These are phyloP conservation scores for Fraxinus ornus DNA, from an alignment of 305 asterid genomes.

Conservation along the genomic window DNA sequence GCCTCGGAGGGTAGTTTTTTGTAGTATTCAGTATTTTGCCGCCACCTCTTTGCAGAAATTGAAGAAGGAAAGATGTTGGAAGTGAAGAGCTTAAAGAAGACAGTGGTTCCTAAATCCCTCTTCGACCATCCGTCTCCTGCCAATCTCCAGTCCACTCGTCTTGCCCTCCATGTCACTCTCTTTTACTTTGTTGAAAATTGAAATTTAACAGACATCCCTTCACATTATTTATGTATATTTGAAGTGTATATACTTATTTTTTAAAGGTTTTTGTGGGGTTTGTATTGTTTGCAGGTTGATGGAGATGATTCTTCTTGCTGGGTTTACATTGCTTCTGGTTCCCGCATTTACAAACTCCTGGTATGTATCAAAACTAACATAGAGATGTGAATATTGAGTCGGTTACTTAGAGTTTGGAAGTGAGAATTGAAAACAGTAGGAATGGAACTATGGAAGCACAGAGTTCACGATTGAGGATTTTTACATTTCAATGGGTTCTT, in stretches of 20 bases:
- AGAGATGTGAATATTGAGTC: neutral
- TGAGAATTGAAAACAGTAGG: neutral
- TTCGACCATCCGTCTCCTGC: constrained; percentile 74
- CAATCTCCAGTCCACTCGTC: constrained; percentile 78
- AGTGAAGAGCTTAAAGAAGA: constrained; percentile 72
- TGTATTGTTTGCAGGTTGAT: constrained; percentile 42
- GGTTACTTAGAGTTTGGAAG: neutral
- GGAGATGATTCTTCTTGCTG: constrained; percentile 60
- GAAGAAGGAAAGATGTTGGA: constrained; percentile 42
- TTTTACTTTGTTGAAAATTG: neutral
- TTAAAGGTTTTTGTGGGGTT: neutral
- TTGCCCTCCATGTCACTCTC: constrained; percentile 60
- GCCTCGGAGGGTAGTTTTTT: neutral
- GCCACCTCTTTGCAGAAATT: neutral
- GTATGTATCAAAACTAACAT: constrained; percentile 33
- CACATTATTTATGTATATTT: neutral
- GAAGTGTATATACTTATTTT: neutral
- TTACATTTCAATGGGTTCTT: neutral
- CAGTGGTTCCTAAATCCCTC: constrained; percentile 61
- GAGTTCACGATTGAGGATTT: neutral
- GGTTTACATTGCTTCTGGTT: constrained; percentile 81
- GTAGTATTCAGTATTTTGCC: constrained; percentile 12
- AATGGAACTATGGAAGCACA: neutral
- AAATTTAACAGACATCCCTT: neutral
- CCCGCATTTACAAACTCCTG: constrained; percentile 55